phyloP scores from a whole-genome alignment of 2,329 filamentous ascomycete species.

The Sporothrix sp. region DNA sequence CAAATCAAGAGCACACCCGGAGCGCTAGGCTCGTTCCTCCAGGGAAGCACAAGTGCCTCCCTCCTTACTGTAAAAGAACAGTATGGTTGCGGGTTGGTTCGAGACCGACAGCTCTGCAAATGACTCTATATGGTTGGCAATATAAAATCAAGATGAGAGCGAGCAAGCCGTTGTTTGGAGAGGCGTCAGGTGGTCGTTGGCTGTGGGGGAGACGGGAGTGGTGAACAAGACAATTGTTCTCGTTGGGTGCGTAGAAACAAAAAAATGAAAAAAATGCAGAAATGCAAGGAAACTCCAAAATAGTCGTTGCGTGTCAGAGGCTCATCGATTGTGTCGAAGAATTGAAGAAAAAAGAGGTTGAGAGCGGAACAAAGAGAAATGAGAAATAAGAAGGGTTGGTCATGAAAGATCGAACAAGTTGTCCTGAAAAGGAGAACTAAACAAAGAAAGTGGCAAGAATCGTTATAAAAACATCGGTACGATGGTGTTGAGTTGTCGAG shows the following conservation, averaged over 20 bases:
- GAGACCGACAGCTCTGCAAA: slow-evolving; percentile 2
- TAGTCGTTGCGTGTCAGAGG: slow-evolving; percentile 35
- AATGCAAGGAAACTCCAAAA: slow-evolving; percentile 26
- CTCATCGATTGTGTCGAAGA: slow-evolving; percentile 30
- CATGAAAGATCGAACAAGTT: slow-evolving; percentile 14
- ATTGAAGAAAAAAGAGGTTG: slow-evolving; percentile 12
- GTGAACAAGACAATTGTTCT: not conserved
- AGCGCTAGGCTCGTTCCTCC: slow-evolving; percentile 14
- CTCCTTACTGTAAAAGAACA: slow-evolving; percentile 2
- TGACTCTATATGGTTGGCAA: not conserved
- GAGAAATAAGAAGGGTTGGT: slow-evolving; percentile 20
- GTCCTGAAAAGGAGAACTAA: slow-evolving; percentile 20
- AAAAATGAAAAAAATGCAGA: slow-evolving; percentile 9
- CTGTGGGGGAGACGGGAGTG: no score
- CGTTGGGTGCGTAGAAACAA: no score
- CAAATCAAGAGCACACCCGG: slow-evolving; percentile 7
- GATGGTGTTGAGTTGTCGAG: slow-evolving; percentile 13
- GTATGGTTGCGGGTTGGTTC: slow-evolving; percentile 7
- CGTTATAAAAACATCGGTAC: slow-evolving; percentile 37
- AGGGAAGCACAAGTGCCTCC: slow-evolving; percentile 10
- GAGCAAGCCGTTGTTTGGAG: not conserved
- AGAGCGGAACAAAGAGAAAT: slow-evolving; percentile 27
- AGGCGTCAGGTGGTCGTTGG: not conserved
- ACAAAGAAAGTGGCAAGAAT: slow-evolving; percentile 24
- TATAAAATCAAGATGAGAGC: not conserved